phyloP scores from a whole-genome alignment of 257 asterid genomes.

The Ballota nigra region DNA sequence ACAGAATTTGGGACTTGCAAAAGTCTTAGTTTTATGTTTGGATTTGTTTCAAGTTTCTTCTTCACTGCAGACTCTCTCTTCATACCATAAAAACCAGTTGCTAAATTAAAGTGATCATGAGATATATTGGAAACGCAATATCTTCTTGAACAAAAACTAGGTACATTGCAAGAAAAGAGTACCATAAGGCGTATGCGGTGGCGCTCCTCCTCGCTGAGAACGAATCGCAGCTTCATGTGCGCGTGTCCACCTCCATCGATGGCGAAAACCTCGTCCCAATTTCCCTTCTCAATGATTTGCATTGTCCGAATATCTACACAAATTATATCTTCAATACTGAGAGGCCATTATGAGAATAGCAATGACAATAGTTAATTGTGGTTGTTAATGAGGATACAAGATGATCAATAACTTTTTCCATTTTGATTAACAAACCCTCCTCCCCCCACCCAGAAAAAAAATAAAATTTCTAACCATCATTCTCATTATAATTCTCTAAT shows the following conservation, averaged over 20 bases:
- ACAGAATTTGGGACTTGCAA: conserved; percentile 29
- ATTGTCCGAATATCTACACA: conserved; percentile 58
- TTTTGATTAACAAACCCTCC: too few relatives aligned
- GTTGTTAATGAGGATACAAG: too few relatives aligned
- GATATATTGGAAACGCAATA: too few relatives aligned
- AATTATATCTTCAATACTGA: background rate
- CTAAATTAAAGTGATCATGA: background rate
- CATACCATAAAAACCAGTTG: conserved; percentile 3
- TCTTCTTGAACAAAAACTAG: background rate
- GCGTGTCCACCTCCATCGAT: conserved; percentile 68
- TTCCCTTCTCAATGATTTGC: conserved; percentile 81
- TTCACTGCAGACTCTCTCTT: conserved; percentile 85
- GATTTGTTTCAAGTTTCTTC: conserved; percentile 55
- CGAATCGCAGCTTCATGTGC: conserved; percentile 73
- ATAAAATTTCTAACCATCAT: too few relatives aligned
- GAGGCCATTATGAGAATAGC: too few relatives aligned
- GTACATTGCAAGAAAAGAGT: background rate
- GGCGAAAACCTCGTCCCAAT: conserved; percentile 74
- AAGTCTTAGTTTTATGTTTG: conserved; percentile 28
- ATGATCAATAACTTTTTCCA: background rate
- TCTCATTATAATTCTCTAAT: too few relatives aligned
- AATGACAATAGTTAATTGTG: too few relatives aligned
- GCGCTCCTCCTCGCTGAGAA: conserved; percentile 75
- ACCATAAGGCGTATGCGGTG: conserved; percentile 73
- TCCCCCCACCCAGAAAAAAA: too few relatives aligned